A percentile compares a stretch with the other conserved stretches of the same genome.
phyloP scores from a whole-genome alignment of 352 stramenopile species.

The Phytophthora tentaculata region DNA sequence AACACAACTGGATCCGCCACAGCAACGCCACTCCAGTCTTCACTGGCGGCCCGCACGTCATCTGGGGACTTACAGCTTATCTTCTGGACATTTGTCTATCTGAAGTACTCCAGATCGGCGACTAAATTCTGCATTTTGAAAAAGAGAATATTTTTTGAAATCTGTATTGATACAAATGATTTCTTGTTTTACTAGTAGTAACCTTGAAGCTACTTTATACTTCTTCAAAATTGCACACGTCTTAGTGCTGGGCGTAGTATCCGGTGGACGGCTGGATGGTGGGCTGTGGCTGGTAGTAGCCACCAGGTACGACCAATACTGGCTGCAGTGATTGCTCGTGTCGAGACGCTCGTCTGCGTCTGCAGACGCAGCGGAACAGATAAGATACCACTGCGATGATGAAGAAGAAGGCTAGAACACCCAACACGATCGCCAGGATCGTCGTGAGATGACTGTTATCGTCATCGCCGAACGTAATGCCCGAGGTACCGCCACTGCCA shows the following conservation, averaged over 20 bases:
- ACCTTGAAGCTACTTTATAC: slow-evolving; percentile 31
- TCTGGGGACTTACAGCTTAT: slow-evolving; percentile 98
- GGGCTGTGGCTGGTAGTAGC: slow-evolving; percentile 39
- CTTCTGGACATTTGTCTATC: slow-evolving; percentile 91
- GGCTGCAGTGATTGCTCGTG: slow-evolving; percentile 38
- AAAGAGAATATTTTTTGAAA: slow-evolving; percentile 28
- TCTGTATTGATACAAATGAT: slow-evolving; percentile 25
- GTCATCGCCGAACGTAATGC: slow-evolving; percentile 20
- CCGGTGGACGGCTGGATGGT: slow-evolving; percentile 36
- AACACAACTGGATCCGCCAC: slow-evolving; percentile 81
- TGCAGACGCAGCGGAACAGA: slow-evolving; percentile 37
- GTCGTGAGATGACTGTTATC: slow-evolving; percentile 35
- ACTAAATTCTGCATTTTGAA: slow-evolving; percentile 20
- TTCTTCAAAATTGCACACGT: slow-evolving; percentile 27
- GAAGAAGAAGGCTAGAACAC: slow-evolving; percentile 47
- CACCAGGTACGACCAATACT: slow-evolving; percentile 38
- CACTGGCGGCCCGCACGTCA: slow-evolving; percentile 93
- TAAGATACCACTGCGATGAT: slow-evolving; percentile 39
- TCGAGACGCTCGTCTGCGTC: slow-evolving; percentile 29
- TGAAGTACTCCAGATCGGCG: slow-evolving; percentile 64
- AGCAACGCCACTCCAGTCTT: slow-evolving; percentile 93
- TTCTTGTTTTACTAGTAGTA: slow-evolving; percentile 7
- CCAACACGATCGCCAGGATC: slow-evolving; percentile 46
- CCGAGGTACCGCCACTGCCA: slow-evolving; percentile 22
- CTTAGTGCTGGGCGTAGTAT: slow-evolving; percentile 39